phyloP scores from a whole-genome alignment of 495 filamentous ascomycete genomes.

The Cercophora sp. region DNA sequence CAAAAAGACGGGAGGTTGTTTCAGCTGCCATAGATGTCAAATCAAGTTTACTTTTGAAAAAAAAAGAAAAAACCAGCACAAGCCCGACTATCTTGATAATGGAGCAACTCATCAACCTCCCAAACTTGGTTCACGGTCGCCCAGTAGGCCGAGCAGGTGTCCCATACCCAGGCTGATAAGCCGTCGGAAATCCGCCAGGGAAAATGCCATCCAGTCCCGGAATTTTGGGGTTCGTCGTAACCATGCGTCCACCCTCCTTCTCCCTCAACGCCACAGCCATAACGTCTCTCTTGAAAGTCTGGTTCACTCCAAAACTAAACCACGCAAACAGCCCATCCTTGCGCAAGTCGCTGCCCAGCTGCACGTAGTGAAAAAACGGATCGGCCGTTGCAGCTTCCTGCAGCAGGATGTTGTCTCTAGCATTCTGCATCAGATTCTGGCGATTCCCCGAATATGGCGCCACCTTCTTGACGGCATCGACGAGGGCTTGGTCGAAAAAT shows the following conservation, averaged over 20 bases:
- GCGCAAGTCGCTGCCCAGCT: constrained; percentile 31
- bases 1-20: too few species aligned
- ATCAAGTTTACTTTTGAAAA: too few species aligned
- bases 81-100: too few species aligned
- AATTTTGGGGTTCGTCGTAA: constrained; percentile 20
- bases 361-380: constrained; percentile 49
- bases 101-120: too few species aligned
- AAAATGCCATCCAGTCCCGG: constrained; percentile 4
- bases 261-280: constrained; percentile 2
- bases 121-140: background rate
- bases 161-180: constrained; percentile 5
- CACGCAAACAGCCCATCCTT: constrained; percentile 51
- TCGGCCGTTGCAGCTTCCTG: constrained; percentile 42
- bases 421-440: constrained; percentile 44
- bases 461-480: constrained; percentile 40
- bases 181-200: constrained; percentile 9
- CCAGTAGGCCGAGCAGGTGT: background rate
- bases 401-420: constrained; percentile 42
- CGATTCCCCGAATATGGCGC: constrained; percentile 52
- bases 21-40: too few species aligned
- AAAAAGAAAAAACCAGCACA: too few species aligned
- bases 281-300: constrained; percentile 5
- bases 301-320: constrained; percentile 49
- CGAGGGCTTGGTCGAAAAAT: constrained; percentile 54
- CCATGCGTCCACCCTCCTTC: constrained; percentile 9